Percentiles rank a stretch among this genome's conserved stretches.
These are phyloP conservation scores for Fonsecaea pedrosoi DNA, from an alignment of 2,329 filamentous ascomycete species.

Conservation along the genomic window DNA sequence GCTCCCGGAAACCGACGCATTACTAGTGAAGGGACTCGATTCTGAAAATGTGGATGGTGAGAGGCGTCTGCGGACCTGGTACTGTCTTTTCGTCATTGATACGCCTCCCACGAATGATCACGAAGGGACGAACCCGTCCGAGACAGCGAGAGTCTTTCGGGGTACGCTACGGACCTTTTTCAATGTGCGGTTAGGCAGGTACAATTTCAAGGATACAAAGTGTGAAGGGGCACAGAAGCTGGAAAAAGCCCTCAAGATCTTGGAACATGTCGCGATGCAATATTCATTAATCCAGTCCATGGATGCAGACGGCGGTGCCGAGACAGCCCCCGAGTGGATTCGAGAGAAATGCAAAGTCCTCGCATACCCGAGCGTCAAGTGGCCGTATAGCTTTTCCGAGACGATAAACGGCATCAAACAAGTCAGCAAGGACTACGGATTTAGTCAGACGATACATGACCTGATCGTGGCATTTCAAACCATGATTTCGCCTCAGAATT, in stretches of 20 bases:
- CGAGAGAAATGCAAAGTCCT: neutral
- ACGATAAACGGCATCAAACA: conserved; percentile 1
- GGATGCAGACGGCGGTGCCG: neutral
- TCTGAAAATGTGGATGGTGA: neutral
- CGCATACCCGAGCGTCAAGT: conserved; percentile 3
- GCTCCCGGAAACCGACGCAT: neutral
- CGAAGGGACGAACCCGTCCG: neutral
- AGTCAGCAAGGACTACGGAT: neutral
- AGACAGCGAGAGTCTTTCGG: neutral
- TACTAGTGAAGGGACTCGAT: neutral
- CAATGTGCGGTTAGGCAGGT: neutral
- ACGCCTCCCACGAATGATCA: neutral
- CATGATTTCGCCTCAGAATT: neutral
- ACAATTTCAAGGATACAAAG: neutral
- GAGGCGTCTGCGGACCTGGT: neutral
- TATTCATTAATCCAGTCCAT: neutral
- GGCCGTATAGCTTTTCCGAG: conserved; percentile 4
- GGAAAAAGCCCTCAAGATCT: neutral
- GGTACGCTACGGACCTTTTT: neutral
- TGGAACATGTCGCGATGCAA: neutral
- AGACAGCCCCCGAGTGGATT: neutral
- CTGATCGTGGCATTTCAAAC: neutral
- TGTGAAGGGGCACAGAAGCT: neutral
- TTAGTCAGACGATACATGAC: neutral
- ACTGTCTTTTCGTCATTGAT: conserved; percentile 1